A percentile compares a stretch with the other conserved stretches of the same genome.
phyloP scores from a whole-genome alignment of 208 protist species.

The Trypanosoma boissoni region DNA sequence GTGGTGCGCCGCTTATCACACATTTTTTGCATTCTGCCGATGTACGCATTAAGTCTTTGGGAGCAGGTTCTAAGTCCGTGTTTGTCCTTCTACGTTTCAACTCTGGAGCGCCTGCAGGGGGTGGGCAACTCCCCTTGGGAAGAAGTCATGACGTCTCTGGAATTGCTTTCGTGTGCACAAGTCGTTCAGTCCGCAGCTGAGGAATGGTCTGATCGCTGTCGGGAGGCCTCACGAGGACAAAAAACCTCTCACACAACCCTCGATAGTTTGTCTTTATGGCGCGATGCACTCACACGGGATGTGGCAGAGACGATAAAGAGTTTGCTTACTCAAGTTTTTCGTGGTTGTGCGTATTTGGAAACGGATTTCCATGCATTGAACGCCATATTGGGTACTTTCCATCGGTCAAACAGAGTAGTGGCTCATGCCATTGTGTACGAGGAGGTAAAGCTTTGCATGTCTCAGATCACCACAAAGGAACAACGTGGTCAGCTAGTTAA shows the following conservation, averaged over 20 bases:
- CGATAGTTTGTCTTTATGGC: constrained; percentile 9
- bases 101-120: not conserved
- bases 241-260: not conserved
- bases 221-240: not conserved
- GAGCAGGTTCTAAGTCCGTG: constrained; percentile 12
- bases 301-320: not conserved
- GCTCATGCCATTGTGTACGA: constrained; percentile 12
- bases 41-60: constrained; percentile 7
- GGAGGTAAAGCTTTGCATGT: constrained; percentile 11
- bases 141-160: constrained; percentile 1
- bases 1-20: constrained; percentile 39
- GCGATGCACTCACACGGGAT: constrained; percentile 14
- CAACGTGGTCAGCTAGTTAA: constrained; percentile 8
- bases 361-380: constrained; percentile 13
- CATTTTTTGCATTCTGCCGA: constrained; percentile 31
- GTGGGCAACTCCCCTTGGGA: not conserved
- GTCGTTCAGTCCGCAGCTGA: constrained; percentile 15
- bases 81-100: constrained; percentile 1
- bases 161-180: constrained; percentile 14
- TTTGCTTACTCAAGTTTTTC: constrained; percentile 17
- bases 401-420: not conserved
- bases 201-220: constrained; percentile 20
- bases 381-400: not conserved
- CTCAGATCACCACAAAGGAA: constrained; percentile 5
- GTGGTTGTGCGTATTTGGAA: not conserved